Evolutionary conservation across 2,329 filamentous ascomycete species (phyloP).

Genomic region (Waltergamsia citrina): DNA sequence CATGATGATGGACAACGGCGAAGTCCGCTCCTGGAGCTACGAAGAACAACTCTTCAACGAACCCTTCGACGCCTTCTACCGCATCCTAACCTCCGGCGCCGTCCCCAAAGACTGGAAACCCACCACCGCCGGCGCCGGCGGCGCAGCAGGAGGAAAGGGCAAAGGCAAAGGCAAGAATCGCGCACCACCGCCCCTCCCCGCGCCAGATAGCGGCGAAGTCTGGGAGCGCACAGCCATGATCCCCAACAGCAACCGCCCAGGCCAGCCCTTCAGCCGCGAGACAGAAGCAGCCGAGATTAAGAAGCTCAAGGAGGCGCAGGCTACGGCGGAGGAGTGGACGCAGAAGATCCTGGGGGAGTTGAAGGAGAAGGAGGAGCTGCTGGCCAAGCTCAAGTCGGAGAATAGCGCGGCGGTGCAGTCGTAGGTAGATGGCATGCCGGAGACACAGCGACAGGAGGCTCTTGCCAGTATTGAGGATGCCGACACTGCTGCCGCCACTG

Average conservation of each 20-base stretch:
- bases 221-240: slow-evolving; percentile 67
- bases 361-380: slow-evolving; percentile 53
- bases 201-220: slow-evolving; percentile 35
- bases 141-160: slow-evolving; percentile 40
- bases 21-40: slow-evolving; percentile 72
- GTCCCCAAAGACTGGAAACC: slow-evolving; percentile 36
- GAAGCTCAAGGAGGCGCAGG: slow-evolving; percentile 52
- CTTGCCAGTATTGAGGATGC: too few species aligned
- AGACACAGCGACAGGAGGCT: slow-evolving; percentile 17
- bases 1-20: slow-evolving; percentile 46
- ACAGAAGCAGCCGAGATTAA: slow-evolving; percentile 56
- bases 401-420: slow-evolving; percentile 44
- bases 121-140: too few species aligned
- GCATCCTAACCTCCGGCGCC: slow-evolving; percentile 69
- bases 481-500: not conserved
- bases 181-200: slow-evolving; percentile 25
- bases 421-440: slow-evolving; percentile 47
- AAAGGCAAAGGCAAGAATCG: slow-evolving; percentile 41
- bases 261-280: slow-evolving; percentile 64
- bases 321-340: slow-evolving; percentile 52
- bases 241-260: slow-evolving; percentile 55
- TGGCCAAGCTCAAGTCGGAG: slow-evolving; percentile 51
- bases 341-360: slow-evolving; percentile 50
- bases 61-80: slow-evolving; percentile 86
- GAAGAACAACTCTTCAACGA: slow-evolving; percentile 98